phyloP scores from a whole-genome alignment of 2,329 filamentous ascomycete species.

The Aspergillus caelatus region DNA sequence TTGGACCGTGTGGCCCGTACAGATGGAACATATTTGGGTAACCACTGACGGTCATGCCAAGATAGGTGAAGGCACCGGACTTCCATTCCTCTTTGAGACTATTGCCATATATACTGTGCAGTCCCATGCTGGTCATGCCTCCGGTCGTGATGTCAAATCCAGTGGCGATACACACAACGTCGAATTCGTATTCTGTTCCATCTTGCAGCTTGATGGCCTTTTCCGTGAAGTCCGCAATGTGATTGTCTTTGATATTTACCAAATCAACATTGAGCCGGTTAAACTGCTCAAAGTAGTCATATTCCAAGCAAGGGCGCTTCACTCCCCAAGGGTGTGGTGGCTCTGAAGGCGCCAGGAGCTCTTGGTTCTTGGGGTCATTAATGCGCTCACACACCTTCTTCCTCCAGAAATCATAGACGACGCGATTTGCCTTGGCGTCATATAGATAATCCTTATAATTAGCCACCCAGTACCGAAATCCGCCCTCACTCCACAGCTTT shows the following conservation, averaged over 20 bases:
- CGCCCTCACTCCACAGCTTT: constrained; percentile 53
- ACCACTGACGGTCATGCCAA: constrained; percentile 47
- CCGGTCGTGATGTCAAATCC: constrained; percentile 51
- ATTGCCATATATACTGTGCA: constrained; percentile 36
- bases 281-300: constrained; percentile 54
- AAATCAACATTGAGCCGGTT: constrained; percentile 51
- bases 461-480: constrained; percentile 59
- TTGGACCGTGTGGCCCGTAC: constrained; percentile 62
- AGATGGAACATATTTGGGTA: constrained; percentile 57
- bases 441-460: constrained; percentile 58
- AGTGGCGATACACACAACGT: constrained; percentile 47
- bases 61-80: constrained; percentile 41
- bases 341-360: constrained; percentile 56
- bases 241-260: constrained; percentile 48
- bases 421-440: constrained; percentile 53
- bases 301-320: constrained; percentile 54
- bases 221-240: constrained; percentile 45
- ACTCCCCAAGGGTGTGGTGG: constrained; percentile 59
- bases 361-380: constrained; percentile 51
- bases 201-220: constrained; percentile 45
- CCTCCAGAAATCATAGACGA: constrained; percentile 60
- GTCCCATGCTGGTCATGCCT: constrained; percentile 43
- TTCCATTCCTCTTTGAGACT: constrained; percentile 42
- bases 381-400: constrained; percentile 56
- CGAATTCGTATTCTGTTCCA: constrained; percentile 42